These are phyloP conservation scores for Lophiostoma macrostomum DNA, from an alignment of 495 filamentous ascomycete genomes.

Conservation along the genomic window DNA sequence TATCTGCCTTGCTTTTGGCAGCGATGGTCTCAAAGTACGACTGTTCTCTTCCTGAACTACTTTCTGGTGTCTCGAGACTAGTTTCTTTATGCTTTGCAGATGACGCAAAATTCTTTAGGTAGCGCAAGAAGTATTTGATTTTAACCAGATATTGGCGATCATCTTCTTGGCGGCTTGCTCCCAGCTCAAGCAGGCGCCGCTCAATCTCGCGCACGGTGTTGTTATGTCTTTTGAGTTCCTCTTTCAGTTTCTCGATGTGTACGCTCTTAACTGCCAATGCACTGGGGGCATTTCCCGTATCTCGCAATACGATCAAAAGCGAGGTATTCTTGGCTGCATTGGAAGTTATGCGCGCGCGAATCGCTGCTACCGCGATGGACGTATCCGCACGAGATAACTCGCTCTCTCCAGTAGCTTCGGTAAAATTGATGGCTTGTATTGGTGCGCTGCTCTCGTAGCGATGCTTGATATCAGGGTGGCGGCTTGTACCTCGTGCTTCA, in stretches of 20 bases:
- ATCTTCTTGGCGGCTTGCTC: neutral
- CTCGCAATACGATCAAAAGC: neutral
- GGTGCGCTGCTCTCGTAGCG: too few relatives aligned
- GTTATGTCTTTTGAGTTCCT: neutral
- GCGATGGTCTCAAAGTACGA: neutral
- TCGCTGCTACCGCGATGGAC: too few relatives aligned
- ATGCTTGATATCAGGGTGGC: too few relatives aligned
- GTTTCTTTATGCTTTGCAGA: neutral
- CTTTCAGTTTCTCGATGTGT: neutral
- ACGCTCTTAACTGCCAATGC: conserved; percentile 1
- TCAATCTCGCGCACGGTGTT: neutral
- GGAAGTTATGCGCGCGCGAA: neutral
- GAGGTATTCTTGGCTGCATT: neutral
- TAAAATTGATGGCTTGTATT: too few relatives aligned
- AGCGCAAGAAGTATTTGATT: neutral
- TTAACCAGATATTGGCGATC: neutral
- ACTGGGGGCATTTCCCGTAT: conserved; percentile 2
- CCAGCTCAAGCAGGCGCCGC: neutral
- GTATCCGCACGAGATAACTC: too few relatives aligned
- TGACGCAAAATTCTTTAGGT: neutral
- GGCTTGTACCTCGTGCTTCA: too few relatives aligned
- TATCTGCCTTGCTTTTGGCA: conserved; percentile 1
- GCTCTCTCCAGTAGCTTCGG: too few relatives aligned
- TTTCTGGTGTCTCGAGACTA: neutral
- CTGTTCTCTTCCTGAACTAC: neutral